Evolutionary conservation across 345 rosid genomes (phyloP).

Genomic region (Raphanus sativus): DNA sequence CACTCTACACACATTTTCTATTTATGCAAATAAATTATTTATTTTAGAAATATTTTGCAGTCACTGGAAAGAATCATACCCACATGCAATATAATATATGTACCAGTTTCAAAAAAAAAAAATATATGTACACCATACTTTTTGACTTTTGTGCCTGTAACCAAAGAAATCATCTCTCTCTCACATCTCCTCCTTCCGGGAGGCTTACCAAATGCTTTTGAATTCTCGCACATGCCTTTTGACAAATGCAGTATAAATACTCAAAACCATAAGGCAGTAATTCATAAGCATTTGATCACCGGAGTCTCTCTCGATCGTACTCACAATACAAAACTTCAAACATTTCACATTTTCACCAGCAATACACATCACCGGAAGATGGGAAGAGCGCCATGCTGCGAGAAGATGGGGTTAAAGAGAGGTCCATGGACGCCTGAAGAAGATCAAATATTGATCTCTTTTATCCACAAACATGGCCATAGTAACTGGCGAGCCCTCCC

Average conservation of each 20-base stretch:
- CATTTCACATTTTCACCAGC: background rate
- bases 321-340: background rate
- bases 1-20: background rate
- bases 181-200: constrained; percentile 15
- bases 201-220: constrained; percentile 35
- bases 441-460: constrained; percentile 59
- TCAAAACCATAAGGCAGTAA: background rate
- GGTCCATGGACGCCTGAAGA: constrained; percentile 84
- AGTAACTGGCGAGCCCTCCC: constrained; percentile 77
- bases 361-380: constrained; percentile 36
- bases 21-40: background rate
- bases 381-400: constrained; percentile 95
- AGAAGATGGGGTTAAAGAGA: constrained; percentile 72
- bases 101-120: no score
- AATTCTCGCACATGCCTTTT: constrained; percentile 32
- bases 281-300: constrained; percentile 6
- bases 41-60: background rate
- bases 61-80: background rate
- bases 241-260: constrained; percentile 38
- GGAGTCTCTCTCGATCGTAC: background rate
- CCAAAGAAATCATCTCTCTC: background rate
- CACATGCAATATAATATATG: constrained; percentile 12
- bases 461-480: constrained; percentile 59
- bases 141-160: constrained; percentile 30
- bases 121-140: constrained; percentile 12